phyloP scores from a whole-genome alignment of 192 early-diverging fungal genomes.

The Backusella tarrabulga region DNA sequence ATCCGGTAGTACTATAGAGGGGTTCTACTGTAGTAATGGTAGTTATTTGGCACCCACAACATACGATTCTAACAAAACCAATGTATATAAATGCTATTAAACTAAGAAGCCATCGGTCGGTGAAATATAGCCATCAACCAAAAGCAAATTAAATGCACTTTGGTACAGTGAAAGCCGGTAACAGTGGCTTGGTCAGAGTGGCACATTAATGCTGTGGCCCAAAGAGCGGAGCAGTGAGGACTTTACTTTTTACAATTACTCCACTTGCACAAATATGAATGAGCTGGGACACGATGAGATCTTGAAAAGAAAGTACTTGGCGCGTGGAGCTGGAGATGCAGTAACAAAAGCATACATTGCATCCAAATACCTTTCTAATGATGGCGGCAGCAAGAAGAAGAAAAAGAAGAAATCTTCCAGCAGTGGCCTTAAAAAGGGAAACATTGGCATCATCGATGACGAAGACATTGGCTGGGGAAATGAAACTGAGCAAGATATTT shows the following conservation, averaged over 20 bases:
- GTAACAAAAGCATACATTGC: slow-evolving; percentile 41
- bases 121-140: too few species aligned
- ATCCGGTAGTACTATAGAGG: too few species aligned
- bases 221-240: background rate
- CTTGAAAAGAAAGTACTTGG: slow-evolving; percentile 31
- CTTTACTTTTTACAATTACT: background rate
- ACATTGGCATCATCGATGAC: slow-evolving; percentile 41
- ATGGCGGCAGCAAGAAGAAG: slow-evolving; percentile 29
- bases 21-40: too few species aligned
- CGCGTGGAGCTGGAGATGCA: slow-evolving; percentile 33
- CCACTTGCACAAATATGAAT: slow-evolving; percentile 10
- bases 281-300: slow-evolving; percentile 9
- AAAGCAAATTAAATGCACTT: too few species aligned
- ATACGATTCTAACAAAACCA: too few species aligned
- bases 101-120: too few species aligned
- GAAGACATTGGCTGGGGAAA: slow-evolving; percentile 30
- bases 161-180: background rate
- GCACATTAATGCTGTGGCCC: background rate
- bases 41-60: too few species aligned
- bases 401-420: slow-evolving; percentile 34
- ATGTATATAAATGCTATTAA: too few species aligned
- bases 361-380: slow-evolving; percentile 24
- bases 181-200: background rate
- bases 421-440: slow-evolving; percentile 20
- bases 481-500: background rate